phyloP scores from a whole-genome alignment of 257 asterid genomes.

The Scutellaria barbata region DNA sequence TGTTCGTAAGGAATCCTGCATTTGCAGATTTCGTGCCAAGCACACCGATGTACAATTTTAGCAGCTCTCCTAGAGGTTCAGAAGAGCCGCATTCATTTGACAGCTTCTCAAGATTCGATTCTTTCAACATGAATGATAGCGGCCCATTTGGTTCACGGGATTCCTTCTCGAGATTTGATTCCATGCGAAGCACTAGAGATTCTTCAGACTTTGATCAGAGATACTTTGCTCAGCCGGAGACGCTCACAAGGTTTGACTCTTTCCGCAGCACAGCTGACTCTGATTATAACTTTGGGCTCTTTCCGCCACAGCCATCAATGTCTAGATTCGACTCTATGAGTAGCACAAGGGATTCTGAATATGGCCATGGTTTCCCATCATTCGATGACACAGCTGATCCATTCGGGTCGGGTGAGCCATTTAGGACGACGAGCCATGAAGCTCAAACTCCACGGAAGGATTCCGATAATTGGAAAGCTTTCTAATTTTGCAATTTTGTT shows the following conservation, averaged over 20 bases:
- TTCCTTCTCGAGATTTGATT: constrained; percentile 78
- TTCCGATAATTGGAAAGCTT: constrained; percentile 85
- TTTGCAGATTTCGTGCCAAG: constrained; percentile 85
- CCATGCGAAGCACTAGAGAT: constrained; percentile 74
- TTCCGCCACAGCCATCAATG: constrained; percentile 46
- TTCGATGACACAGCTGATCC: constrained; percentile 79
- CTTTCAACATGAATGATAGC: constrained; percentile 59
- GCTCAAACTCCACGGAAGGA: constrained; percentile 71
- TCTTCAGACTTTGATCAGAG: constrained; percentile 71
- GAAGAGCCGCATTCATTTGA: constrained; percentile 56
- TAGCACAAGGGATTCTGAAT: constrained; percentile 68
- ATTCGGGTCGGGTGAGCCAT: constrained; percentile 67
- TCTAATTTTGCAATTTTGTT: constrained; percentile 44
- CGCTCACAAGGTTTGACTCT: constrained; percentile 74
- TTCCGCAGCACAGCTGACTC: constrained; percentile 84
- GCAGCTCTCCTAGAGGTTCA: constrained; percentile 62
- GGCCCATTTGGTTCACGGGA: constrained; percentile 61
- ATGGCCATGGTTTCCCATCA: constrained; percentile 67
- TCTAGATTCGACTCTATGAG: constrained; percentile 66
- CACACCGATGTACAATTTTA: constrained; percentile 78
- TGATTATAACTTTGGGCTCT: constrained; percentile 59
- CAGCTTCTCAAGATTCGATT: constrained; percentile 68
- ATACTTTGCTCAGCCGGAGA: constrained; percentile 56
- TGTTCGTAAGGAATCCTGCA: constrained; percentile 54
- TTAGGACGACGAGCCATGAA: constrained; percentile 60